Evolutionary conservation across 2,329 filamentous ascomycete genomes (phyloP).

Genomic region (Alternaria gaisen): DNA sequence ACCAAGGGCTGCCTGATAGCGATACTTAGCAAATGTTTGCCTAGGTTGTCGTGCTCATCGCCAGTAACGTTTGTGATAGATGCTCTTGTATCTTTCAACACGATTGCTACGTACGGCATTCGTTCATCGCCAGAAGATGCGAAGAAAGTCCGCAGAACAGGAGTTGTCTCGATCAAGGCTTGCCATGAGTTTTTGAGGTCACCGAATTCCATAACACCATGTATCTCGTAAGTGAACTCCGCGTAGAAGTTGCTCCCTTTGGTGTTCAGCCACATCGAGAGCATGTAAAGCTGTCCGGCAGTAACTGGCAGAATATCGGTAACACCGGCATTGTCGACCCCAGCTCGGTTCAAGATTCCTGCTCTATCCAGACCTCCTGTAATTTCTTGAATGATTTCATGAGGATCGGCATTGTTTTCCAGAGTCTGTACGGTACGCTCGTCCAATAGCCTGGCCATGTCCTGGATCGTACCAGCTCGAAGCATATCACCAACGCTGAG

Average conservation of each 20-base stretch:
- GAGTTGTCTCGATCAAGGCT: constrained; percentile 61
- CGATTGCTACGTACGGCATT: constrained; percentile 70
- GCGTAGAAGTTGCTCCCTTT: constrained; percentile 75
- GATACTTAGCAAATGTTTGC: not conserved
- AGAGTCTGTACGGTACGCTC: constrained; percentile 9
- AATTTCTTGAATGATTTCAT: constrained; percentile 18
- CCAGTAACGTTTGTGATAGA: constrained; percentile 43
- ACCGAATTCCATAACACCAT: constrained; percentile 49
- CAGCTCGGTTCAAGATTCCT: constrained; percentile 51
- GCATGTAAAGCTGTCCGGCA: constrained; percentile 82
- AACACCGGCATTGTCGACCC: constrained; percentile 58
- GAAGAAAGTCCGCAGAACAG: constrained; percentile 76
- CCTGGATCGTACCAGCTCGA: constrained; percentile 68
- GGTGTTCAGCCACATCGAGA: constrained; percentile 77
- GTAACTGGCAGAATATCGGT: constrained; percentile 72
- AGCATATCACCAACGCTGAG: constrained; percentile 77
- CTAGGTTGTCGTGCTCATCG: constrained; percentile 18
- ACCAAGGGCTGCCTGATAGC: constrained; percentile 42
- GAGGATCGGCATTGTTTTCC: constrained; percentile 7
- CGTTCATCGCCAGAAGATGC: constrained; percentile 58
- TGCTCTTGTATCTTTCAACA: constrained; percentile 57
- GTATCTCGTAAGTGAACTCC: constrained; percentile 70
- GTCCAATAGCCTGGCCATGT: constrained; percentile 64
- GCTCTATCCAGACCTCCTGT: constrained; percentile 53
- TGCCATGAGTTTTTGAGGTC: constrained; percentile 69